Evolutionary conservation across 129 eudicot genomes (phyloP), one percentile per base, ranked within the genome.

Genomic region (Tagetes patula): DNA sequence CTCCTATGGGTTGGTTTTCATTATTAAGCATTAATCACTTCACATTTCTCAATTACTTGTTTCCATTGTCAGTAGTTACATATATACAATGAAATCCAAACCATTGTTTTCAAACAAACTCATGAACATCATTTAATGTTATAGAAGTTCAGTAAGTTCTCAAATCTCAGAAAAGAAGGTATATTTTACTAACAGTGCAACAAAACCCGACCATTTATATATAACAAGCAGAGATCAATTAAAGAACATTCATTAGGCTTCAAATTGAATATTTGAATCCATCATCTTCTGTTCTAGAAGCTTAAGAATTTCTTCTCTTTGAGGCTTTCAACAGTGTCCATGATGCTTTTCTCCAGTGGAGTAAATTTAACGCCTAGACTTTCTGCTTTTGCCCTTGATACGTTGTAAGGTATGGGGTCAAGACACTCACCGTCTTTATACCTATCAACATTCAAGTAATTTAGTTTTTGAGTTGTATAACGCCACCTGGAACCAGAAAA

Each of bases 311-410:
- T 20, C 3, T 75, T 85, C 75, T 75, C 80, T 65, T 46, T 79
- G 36, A 85, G 39, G 85, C 77, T 70, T 62, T 85, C 86, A 54
- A 85, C 46, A 9, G 82, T 82, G 49, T 85, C 89, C 68, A 67
- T 85, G 64, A 85, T 75, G 71, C 64, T 75, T 7, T 71, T 75
- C 69, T 82, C 79, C 13, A 72, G 12, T 30, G 86, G 84, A 64
- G 76, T 85, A 68, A 74, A 82, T 2, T 62, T 43, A 30, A 85
- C 59, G 10, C 89, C 89, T 60, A 85, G 43, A 56, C 40, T 47
- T 72, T 79, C 73, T 2, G 72, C 86, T 58, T 41, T 82, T 65
- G 65, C 76, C 65, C 70, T 78, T 8, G 86, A 85, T 42, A 85
- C 80, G 41, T 37, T 6, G 47, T 67, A 85, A 47, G 52, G 71